Evolutionary conservation across 2,329 filamentous ascomycete species (phyloP).

Genomic region (Nigrospora osmanthi): DNA sequence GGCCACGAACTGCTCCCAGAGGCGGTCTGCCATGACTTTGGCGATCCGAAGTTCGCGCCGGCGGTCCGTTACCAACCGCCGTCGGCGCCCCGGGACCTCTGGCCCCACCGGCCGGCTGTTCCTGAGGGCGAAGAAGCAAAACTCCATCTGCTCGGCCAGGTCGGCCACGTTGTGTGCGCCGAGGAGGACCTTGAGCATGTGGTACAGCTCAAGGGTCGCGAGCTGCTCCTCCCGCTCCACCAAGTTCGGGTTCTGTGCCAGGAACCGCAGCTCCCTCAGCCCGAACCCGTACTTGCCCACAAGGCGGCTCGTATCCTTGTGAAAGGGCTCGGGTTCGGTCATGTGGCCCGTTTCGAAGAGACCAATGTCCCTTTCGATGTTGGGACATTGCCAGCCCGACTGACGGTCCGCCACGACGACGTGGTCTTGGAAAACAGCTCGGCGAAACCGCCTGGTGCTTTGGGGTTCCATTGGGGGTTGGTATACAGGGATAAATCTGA

Average conservation of each 20-base stretch:
- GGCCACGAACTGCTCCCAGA: neutral
- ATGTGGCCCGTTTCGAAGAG: neutral
- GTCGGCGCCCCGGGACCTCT: neutral
- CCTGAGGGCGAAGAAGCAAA: neutral
- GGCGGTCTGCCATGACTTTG: conserved; percentile 1
- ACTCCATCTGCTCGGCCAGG: conserved; percentile 3
- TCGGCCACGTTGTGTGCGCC: neutral
- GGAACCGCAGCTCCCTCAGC: neutral
- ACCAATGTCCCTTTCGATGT: neutral
- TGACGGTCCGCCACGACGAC: no score
- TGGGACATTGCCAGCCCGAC: neutral
- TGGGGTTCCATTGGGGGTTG: no score
- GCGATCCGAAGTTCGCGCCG: conserved; percentile 4
- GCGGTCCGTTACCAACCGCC: neutral
- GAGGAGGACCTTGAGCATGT: neutral
- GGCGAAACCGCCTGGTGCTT: no score
- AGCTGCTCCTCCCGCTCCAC: neutral
- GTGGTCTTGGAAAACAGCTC: neutral
- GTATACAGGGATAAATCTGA: no score
- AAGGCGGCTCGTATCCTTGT: neutral
- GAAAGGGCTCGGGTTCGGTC: neutral
- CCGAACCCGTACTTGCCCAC: conserved; percentile 5
- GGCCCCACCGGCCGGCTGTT: no score
- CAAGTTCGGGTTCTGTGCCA: conserved; percentile 1
- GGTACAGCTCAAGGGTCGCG: conserved; percentile 1